Evolutionary conservation across 2,329 filamentous ascomycete species (phyloP).

Genomic region (Pseudohalonectria lignicola): DNA sequence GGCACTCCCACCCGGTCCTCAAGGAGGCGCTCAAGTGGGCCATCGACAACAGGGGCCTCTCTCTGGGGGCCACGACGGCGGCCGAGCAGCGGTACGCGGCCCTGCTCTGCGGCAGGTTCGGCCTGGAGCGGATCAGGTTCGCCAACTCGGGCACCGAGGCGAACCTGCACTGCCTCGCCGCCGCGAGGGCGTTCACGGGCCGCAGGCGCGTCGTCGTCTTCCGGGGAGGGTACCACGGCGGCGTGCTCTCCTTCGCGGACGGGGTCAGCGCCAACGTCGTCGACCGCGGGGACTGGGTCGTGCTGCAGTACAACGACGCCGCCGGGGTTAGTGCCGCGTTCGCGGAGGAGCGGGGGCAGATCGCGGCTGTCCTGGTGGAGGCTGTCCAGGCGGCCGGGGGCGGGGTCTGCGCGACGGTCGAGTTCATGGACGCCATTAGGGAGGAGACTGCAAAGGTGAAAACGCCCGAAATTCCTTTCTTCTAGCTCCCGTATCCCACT

Average conservation of each 20-base stretch:
- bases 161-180: conserved; percentile 43
- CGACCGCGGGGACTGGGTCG: conserved; percentile 41
- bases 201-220: conserved; percentile 38
- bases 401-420: conserved; percentile 32
- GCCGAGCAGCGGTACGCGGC: conserved; percentile 40
- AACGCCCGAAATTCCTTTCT: too few species aligned
- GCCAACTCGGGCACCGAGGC: conserved; percentile 57
- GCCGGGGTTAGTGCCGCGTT: conserved; percentile 32
- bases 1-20: conserved; percentile 50
- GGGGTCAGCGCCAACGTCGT: conserved; percentile 27
- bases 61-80: conserved; percentile 37
- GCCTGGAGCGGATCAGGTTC: conserved; percentile 45
- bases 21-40: conserved; percentile 31
- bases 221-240: conserved; percentile 38
- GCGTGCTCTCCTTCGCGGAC: conserved; percentile 20
- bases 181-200: conserved; percentile 31
- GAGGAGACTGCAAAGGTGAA: conserved; percentile 30
- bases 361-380: conserved; percentile 56
- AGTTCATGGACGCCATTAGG: conserved; percentile 40
- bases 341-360: conserved; percentile 19
- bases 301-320: conserved; percentile 51
- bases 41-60: conserved; percentile 35
- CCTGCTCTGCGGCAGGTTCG: conserved; percentile 39
- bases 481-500: too few species aligned
- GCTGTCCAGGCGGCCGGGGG: conserved; percentile 53